A percentile compares a stretch with the other conserved stretches of the same genome.
Conservation (phyloP, 352 stramenopile genomes). For the Nothophytophthora sp. region DNA sequence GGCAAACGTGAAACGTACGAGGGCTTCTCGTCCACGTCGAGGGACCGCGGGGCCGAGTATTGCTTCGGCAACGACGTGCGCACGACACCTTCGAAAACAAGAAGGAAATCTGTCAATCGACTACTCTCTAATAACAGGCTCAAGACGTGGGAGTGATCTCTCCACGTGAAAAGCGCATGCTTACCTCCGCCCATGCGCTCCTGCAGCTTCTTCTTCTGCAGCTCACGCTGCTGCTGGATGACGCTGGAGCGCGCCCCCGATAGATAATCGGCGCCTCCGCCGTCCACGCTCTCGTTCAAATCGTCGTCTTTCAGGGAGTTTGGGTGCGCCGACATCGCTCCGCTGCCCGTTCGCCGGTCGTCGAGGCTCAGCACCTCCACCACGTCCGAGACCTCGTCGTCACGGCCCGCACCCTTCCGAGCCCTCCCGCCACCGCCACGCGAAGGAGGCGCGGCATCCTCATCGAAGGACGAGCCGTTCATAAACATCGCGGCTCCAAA, state of each 20-base stretch:
- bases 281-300: slow-evolving; percentile 54
- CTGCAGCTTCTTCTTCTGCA: slow-evolving; percentile 89
- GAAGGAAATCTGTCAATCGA: not conserved
- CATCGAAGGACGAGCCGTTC: slow-evolving; percentile 77
- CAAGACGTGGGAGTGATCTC: not conserved
- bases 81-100: slow-evolving; percentile 51
- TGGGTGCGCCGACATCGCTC: slow-evolving; percentile 45
- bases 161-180: not conserved
- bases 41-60: slow-evolving; percentile 71
- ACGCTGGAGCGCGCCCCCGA: slow-evolving; percentile 70
- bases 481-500: slow-evolving; percentile 71
- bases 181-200: slow-evolving; percentile 79
- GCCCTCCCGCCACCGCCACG: slow-evolving; percentile 9
- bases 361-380: slow-evolving; percentile 69
- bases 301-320: slow-evolving; percentile 84
- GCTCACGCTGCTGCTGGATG: slow-evolving; percentile 83
- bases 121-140: not conserved
- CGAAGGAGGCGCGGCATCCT: slow-evolving; percentile 32
- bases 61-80: slow-evolving; percentile 74
- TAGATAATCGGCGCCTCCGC: slow-evolving; percentile 52
- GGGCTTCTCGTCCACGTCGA: slow-evolving; percentile 81
- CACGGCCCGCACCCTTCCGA: slow-evolving; percentile 23
- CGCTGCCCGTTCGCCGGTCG: slow-evolving; percentile 36
- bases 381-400: slow-evolving; percentile 52
- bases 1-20: slow-evolving; percentile 41